Evolutionary conservation across 208 protist species (phyloP), one percentile per base, ranked within the genome.

Genomic region (Trypanosoma rangeli): DNA sequence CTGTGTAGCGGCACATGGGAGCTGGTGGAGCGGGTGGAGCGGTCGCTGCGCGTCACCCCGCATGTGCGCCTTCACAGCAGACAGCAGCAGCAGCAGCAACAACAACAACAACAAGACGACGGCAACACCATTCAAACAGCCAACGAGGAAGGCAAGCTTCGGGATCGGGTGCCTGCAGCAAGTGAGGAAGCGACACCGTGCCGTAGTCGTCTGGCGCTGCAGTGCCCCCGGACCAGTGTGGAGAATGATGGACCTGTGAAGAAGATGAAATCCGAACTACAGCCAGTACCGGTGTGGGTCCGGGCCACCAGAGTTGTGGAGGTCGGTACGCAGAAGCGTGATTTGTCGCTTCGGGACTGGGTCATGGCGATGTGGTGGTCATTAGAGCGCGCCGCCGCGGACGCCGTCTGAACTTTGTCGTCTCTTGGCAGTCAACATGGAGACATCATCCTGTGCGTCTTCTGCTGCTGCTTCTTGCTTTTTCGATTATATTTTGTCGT

Each of bases 1-100:
- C 71, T 90, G 1, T 63, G 74, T 44, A 46, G 58, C 0, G 81
- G 68, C 15, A 57, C 78, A 24, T 84, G 79, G 76, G 31, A 65
- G 0, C 71, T 90, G 20, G 63, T 83, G 15, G 73, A 78, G 58
- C 73, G 72, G 28, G 79, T 71, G 0, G 82, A 86, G 28, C 44
- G 57, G 24, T 53, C 76, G 1, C 62, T 89, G 37, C 35, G 26
- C 8, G 54, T 18, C 15, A 39, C 24, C 13, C 31, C 15, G n/a
- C 61, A 54, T 0, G 50, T 67, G 24, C 73, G 73, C 37, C 28
- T 67, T 16, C 65, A 57, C 10, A 69, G 53, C 37, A 29, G 55
- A 50, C 64, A 77, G 39, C 57, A 2, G 15, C 42, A 46, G 8
- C 42, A 10, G 13, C 3, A 18, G 8, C 42, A 46, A 16, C 42